These are phyloP conservation scores for Talaromyces liani DNA, from an alignment of 495 filamentous ascomycete species.

Conservation along the genomic window DNA sequence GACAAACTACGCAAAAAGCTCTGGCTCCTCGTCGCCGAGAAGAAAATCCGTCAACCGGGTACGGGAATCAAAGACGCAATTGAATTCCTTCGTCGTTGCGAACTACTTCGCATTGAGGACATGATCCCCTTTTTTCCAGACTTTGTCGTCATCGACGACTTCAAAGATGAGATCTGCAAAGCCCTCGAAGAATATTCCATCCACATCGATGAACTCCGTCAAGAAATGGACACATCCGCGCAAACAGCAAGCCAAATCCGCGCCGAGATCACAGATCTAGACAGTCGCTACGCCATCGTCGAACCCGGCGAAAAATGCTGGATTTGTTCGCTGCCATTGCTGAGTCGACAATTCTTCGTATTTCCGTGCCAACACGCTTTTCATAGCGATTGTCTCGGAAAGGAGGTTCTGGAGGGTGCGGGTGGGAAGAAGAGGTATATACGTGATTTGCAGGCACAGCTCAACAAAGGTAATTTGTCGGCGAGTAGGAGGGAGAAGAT, in stretches of 20 bases:
- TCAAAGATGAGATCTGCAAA: constrained; percentile 94
- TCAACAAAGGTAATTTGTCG: constrained; percentile 61
- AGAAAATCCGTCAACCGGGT: constrained; percentile 72
- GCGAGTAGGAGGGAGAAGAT: constrained; percentile 68
- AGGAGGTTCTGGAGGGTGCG: constrained; percentile 67
- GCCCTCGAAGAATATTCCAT: constrained; percentile 88
- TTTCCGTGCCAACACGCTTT: constrained; percentile 98
- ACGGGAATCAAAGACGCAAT: constrained; percentile 91
- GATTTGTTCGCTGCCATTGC: constrained; percentile 73
- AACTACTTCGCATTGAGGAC: constrained; percentile 89
- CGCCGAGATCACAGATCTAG: constrained; percentile 72
- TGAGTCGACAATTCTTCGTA: constrained; percentile 91
- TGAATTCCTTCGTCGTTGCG: constrained; percentile 85
- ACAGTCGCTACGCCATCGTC: constrained; percentile 88
- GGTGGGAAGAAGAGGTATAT: constrained; percentile 73
- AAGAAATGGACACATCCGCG: constrained; percentile 92
- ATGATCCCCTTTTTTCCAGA: constrained; percentile 97
- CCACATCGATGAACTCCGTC: constrained; percentile 80
- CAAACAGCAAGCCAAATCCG: constrained; percentile 84
- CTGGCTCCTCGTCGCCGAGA: constrained; percentile 89
- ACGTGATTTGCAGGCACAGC: constrained; percentile 71
- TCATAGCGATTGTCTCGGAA: constrained; percentile 85
- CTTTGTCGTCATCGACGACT: constrained; percentile 98
- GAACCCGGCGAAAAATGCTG: constrained; percentile 94
- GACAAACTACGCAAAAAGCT: constrained; percentile 80